phyloP scores from a whole-genome alignment of 495 filamentous ascomycete genomes.

The Penicillium paradoxum region DNA sequence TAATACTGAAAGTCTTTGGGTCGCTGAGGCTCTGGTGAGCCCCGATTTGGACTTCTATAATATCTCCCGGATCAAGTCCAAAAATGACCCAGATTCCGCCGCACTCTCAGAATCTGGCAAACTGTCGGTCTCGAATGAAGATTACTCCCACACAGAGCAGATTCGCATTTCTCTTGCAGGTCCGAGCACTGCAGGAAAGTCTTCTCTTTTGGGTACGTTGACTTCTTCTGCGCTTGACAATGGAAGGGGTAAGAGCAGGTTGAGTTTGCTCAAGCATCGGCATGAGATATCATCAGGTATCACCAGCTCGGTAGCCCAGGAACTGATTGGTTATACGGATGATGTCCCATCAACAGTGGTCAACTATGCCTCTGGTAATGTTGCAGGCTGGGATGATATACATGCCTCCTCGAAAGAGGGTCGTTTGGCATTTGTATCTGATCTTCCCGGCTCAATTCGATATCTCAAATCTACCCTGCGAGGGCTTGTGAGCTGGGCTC shows the following conservation, averaged over 20 bases:
- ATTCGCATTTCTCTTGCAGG: slow-evolving; percentile 89
- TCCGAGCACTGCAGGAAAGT: slow-evolving; percentile 90
- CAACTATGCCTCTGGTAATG: slow-evolving; percentile 81
- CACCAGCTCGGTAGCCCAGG: slow-evolving; percentile 89
- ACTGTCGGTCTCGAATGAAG: slow-evolving; percentile 15
- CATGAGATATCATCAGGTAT: slow-evolving; percentile 89
- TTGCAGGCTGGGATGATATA: slow-evolving; percentile 92
- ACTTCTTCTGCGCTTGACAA: slow-evolving; percentile 87
- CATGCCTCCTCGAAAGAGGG: slow-evolving; percentile 68
- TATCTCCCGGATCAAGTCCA: slow-evolving; percentile 6
- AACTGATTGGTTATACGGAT: slow-evolving; percentile 75
- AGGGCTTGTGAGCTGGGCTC: slow-evolving; percentile 90
- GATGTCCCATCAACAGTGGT: slow-evolving; percentile 47
- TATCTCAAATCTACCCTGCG: slow-evolving; percentile 84
- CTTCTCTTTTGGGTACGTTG: slow-evolving; percentile 80
- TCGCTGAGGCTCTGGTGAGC: slow-evolving; percentile 78
- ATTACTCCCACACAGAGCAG: slow-evolving; percentile 56
- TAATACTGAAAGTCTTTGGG: slow-evolving; percentile 64
- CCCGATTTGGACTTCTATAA: slow-evolving; percentile 52
- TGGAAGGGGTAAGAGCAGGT: slow-evolving; percentile 79
- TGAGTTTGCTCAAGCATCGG: slow-evolving; percentile 86
- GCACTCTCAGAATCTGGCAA: not conserved
- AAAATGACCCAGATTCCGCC: not conserved
- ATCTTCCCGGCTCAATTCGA: slow-evolving; percentile 84
- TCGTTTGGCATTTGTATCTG: slow-evolving; percentile 79